Percentiles rank a stretch among this genome's conserved stretches.
phyloP scores from a whole-genome alignment of 495 filamentous ascomycete species.

The Chaetomidium leptoderma region DNA sequence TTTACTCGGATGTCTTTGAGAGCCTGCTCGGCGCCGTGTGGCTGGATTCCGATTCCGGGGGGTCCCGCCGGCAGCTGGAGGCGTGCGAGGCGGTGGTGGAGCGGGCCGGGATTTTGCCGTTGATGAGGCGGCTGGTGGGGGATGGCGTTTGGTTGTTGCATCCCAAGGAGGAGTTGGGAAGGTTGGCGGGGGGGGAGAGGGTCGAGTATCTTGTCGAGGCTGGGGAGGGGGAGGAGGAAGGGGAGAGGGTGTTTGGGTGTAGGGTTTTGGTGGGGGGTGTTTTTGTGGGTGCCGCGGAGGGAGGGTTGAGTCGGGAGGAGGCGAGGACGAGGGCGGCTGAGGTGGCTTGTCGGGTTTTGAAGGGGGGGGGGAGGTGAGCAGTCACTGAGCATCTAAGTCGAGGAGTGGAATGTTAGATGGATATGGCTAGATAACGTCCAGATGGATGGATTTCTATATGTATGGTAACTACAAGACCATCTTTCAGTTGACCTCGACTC shows the following conservation, averaged over 20 bases:
- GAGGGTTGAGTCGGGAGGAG: slow-evolving; percentile 50
- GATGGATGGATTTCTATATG: not conserved
- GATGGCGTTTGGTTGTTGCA: slow-evolving; percentile 62
- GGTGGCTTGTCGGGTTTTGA: slow-evolving; percentile 37
- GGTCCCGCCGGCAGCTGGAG: slow-evolving; percentile 29
- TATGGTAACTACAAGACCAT: too few species aligned
- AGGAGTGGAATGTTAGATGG: not conserved
- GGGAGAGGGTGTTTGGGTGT: slow-evolving; percentile 42
- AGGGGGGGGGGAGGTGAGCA: not conserved
- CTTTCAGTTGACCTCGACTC: too few species aligned
- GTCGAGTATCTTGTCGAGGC: slow-evolving; percentile 47
- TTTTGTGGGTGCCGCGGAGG: slow-evolving; percentile 43
- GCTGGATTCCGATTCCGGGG: slow-evolving; percentile 63
- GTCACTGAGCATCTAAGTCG: not conserved
- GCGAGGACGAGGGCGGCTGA: slow-evolving; percentile 55
- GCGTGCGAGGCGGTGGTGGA: slow-evolving; percentile 57
- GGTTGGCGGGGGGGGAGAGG: slow-evolving; percentile 46
- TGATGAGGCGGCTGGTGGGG: slow-evolving; percentile 55
- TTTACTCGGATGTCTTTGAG: slow-evolving; percentile 85
- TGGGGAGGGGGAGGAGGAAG: slow-evolving; percentile 6
- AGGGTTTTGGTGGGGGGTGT: slow-evolving; percentile 48
- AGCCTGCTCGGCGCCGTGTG: slow-evolving; percentile 78
- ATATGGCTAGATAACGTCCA: too few species aligned
- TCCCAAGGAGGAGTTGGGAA: slow-evolving; percentile 68
- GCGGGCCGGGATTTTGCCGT: slow-evolving; percentile 59